phyloP scores from a whole-genome alignment of 2,329 filamentous ascomycete genomes.

The Colletotrichum godetiae region DNA sequence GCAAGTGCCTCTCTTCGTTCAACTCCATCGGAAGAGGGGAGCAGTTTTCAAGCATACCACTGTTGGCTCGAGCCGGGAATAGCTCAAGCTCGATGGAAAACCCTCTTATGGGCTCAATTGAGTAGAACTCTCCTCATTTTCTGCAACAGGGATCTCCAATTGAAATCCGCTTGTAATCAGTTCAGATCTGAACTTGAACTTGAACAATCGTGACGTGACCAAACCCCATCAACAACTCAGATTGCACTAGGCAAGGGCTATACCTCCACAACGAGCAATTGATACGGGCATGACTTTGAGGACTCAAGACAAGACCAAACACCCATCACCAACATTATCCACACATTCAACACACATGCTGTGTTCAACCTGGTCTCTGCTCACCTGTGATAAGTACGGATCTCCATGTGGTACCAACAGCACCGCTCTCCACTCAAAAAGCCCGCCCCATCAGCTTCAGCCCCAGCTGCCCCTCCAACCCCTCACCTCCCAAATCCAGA shows the following conservation, averaged over 20 bases:
- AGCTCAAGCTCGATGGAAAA: too few relatives aligned
- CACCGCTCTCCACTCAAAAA: not conserved
- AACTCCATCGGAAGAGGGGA: not conserved
- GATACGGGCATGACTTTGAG: too few relatives aligned
- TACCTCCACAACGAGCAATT: not conserved
- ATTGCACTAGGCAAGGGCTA: not conserved
- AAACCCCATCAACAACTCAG: not conserved
- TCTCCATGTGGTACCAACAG: not conserved
- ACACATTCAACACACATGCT: not conserved
- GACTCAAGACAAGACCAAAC: not conserved
- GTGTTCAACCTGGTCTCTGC: too few relatives aligned
- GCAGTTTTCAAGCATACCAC: not conserved
- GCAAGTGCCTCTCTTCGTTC: not conserved
- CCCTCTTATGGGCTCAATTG: not conserved
- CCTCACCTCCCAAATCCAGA: conserved; percentile 9
- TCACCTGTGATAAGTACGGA: not conserved
- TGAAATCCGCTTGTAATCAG: not conserved
- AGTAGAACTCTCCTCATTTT: not conserved
- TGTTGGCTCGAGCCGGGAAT: too few relatives aligned
- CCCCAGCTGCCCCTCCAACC: conserved; percentile 19
- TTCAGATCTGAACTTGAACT: too few relatives aligned
- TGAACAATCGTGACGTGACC: not conserved
- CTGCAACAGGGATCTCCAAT: not conserved
- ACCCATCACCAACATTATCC: not conserved
- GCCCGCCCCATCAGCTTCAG: not conserved